phyloP scores from a whole-genome alignment of 768 basidiomycete species.

The Collybia sordida region DNA sequence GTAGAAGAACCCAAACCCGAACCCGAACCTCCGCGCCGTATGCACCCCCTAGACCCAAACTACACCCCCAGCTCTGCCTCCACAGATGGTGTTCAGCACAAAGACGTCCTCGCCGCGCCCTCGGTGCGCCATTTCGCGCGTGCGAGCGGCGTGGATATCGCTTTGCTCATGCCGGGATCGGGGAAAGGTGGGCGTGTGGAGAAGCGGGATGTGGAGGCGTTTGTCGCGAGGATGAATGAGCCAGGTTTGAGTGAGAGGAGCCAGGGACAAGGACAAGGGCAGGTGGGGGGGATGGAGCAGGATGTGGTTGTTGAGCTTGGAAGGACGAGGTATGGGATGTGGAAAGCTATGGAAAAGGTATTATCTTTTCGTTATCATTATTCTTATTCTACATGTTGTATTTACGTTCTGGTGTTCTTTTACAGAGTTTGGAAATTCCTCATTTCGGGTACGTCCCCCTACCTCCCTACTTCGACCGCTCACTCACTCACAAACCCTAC shows the following conservation, averaged over 20 bases:
- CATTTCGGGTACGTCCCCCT: conserved; percentile 67
- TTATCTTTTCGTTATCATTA: conserved; percentile 7
- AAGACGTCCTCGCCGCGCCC: conserved; percentile 65
- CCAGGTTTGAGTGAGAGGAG: conserved; percentile 13
- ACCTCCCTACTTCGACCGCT: not conserved
- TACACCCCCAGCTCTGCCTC: conserved; percentile 15
- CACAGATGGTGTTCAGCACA: conserved; percentile 6
- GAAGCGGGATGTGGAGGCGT: conserved; percentile 70
- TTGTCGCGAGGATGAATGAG: conserved; percentile 31
- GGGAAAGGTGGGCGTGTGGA: conserved; percentile 77
- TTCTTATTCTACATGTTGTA: conserved; percentile 1
- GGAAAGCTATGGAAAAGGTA: conserved; percentile 87
- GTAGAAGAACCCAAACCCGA: conserved; percentile 9
- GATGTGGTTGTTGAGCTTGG: conserved; percentile 72
- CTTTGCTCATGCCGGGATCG: conserved; percentile 58
- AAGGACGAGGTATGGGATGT: conserved; percentile 81
- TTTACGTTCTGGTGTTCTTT: not conserved
- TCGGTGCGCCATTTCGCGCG: conserved; percentile 79
- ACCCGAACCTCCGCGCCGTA: conserved; percentile 20
- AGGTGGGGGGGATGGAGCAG: conserved; percentile 11
- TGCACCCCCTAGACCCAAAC: conserved; percentile 69
- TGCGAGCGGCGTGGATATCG: conserved; percentile 61
- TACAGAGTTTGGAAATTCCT: conserved; percentile 80
- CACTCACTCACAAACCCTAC: conserved; percentile 2
- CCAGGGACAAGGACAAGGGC: conserved; percentile 6